Percentiles rank a stretch among this genome's conserved stretches.
Evolutionary conservation across 2,329 filamentous ascomycete species (phyloP).

Genomic region (Immersiporthe knoxdaviesiana): DNA sequence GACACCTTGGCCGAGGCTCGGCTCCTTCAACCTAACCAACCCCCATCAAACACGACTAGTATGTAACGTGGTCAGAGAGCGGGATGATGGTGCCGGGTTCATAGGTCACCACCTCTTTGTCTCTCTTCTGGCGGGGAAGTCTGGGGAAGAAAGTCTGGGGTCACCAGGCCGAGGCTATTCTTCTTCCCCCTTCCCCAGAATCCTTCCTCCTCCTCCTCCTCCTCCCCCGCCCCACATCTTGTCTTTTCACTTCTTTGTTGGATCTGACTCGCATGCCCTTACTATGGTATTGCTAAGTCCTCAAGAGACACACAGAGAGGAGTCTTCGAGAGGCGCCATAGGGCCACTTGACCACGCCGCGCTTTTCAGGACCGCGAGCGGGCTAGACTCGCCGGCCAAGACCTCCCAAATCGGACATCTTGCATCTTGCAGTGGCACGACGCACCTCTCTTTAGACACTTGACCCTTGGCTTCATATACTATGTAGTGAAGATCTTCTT

Average conservation of each 20-base stretch:
- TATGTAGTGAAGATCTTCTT: no score
- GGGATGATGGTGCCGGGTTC: background rate
- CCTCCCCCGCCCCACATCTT: background rate
- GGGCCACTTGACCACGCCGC: slow-evolving; percentile 1
- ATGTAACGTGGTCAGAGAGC: background rate
- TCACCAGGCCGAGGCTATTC: background rate
- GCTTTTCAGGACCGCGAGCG: background rate
- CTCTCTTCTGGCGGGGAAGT: background rate
- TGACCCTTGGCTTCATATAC: background rate
- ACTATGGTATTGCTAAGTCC: no score
- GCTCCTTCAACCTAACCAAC: background rate
- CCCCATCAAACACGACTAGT: background rate
- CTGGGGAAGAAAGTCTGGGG: slow-evolving; percentile 4
- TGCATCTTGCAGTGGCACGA: background rate
- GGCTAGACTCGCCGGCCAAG: slow-evolving; percentile 2
- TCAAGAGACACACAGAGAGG: no score
- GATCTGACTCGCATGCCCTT: background rate
- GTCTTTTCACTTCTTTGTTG: background rate
- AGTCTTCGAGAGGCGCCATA: background rate
- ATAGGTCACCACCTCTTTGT: background rate
- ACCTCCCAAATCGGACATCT: background rate
- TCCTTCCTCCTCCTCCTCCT: no score
- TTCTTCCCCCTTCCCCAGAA: background rate
- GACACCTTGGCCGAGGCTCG: background rate
- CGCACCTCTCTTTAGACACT: no score